Conservation (phyloP, 2,329 filamentous ascomycete species). For the Lecanicillium sp. region DNA sequence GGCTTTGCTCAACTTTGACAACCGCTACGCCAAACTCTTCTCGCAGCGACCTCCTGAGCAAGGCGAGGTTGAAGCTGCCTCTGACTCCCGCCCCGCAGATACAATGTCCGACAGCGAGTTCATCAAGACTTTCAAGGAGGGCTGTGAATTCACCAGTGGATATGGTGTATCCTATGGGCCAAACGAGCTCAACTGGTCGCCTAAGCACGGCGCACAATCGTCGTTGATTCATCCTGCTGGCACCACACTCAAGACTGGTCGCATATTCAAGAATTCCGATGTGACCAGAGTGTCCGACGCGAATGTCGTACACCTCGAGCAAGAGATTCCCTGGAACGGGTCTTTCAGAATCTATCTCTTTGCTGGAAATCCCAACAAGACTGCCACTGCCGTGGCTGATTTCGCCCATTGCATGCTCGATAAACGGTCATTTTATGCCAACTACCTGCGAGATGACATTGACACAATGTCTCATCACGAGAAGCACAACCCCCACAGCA, state of each 20-base stretch:
- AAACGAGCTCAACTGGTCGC: constrained; percentile 80
- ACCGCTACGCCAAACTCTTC: constrained; percentile 84
- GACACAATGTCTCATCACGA: constrained; percentile 67
- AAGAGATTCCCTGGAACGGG: constrained; percentile 83
- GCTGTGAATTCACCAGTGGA: constrained; percentile 86
- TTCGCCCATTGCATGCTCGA: constrained; percentile 59
- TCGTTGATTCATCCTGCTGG: constrained; percentile 60
- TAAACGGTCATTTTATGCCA: constrained; percentile 65
- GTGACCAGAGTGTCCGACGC: constrained; percentile 85
- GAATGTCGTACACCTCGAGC: constrained; percentile 84
- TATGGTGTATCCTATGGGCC: constrained; percentile 83
- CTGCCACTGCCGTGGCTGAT: constrained; percentile 60
- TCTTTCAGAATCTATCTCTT: constrained; percentile 84
- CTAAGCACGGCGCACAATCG: constrained; percentile 64
- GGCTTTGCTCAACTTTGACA: constrained; percentile 78
- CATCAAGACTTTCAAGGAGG: constrained; percentile 82
- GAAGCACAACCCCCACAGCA: constrained; percentile 75
- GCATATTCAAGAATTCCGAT: constrained; percentile 69
- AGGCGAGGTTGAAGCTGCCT: constrained; percentile 65
- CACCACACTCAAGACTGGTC: constrained; percentile 64
- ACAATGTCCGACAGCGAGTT: constrained; percentile 61
- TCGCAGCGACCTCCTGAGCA: constrained; percentile 70
- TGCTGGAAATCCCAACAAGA: constrained; percentile 60
- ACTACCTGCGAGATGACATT: constrained; percentile 58
- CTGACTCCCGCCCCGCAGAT: constrained; percentile 26